These are phyloP conservation scores for Phaeotremella skinneri DNA, from an alignment of 768 basidiomycete species.

Conservation along the genomic window DNA sequence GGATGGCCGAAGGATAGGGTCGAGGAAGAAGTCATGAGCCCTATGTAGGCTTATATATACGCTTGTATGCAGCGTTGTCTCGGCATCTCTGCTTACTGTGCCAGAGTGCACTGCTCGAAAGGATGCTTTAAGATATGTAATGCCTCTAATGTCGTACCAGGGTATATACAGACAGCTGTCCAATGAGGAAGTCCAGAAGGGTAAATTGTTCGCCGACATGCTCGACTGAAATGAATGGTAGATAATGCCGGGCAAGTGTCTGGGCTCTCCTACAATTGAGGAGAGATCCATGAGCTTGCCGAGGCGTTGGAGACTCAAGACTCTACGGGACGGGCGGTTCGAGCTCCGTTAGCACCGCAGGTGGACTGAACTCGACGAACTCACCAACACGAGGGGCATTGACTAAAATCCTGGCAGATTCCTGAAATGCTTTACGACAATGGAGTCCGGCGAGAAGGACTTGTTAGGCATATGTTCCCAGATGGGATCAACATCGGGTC, in stretches of 20 bases:
- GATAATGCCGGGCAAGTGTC: neutral
- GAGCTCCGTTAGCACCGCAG: no score
- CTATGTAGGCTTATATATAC: neutral
- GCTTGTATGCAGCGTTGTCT: no score
- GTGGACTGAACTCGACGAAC: no score
- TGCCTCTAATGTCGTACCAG: neutral
- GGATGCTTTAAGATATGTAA: neutral
- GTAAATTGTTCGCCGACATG: neutral
- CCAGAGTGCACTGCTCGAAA: no score
- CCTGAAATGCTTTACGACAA: conserved; percentile 63
- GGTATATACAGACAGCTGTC: conserved; percentile 4
- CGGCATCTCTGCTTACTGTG: no score
- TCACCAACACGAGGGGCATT: no score
- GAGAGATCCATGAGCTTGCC: no score
- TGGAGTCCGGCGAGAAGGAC: conserved; percentile 60
- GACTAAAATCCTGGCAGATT: conserved; percentile 31
- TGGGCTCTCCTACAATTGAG: neutral
- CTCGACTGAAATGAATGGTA: neutral
- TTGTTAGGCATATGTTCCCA: conserved; percentile 79
- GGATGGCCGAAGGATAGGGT: conserved; percentile 27
- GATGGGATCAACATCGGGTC: conserved; percentile 95
- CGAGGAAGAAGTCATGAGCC: neutral
- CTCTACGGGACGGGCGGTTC: no score
- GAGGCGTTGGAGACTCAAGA: no score
- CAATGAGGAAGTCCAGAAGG: neutral